Conservation (phyloP, 805 yeast genomes). For the Candida sanyiensis region DNA sequence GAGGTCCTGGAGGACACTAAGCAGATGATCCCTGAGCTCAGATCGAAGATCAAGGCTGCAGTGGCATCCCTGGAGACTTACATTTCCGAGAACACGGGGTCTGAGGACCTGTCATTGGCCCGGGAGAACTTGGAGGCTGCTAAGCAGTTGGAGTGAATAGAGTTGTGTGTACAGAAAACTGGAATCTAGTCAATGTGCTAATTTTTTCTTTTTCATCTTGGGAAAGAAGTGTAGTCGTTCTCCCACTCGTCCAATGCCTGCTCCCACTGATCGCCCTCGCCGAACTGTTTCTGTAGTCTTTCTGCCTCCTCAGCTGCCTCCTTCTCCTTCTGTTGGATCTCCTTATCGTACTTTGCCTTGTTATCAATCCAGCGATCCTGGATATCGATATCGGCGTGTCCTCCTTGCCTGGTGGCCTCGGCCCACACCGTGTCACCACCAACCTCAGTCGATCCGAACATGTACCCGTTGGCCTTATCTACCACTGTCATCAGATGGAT, state of each 20-base stretch:
- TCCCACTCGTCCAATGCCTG: constrained; percentile 57
- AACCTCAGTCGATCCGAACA: constrained; percentile 86
- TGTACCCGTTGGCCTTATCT: constrained; percentile 91
- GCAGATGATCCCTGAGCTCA: constrained; percentile 44
- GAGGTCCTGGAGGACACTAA: constrained; percentile 52
- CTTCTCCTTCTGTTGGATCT: constrained; percentile 43
- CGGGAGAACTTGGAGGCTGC: constrained; percentile 25
- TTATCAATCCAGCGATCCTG: constrained; percentile 95
- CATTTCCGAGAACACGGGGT: constrained; percentile 32
- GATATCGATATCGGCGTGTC: constrained; percentile 53
- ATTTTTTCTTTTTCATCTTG: constrained; percentile 8
- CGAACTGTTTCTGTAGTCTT: constrained; percentile 36
- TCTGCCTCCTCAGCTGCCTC: constrained; percentile 38
- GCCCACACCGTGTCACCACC: constrained; percentile 99
- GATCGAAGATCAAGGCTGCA: constrained; percentile 36
- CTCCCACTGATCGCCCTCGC: constrained; percentile 71
- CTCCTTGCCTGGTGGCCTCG: constrained; percentile 85
- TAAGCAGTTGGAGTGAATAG: constrained; percentile 21
- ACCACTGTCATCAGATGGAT: constrained; percentile 68
- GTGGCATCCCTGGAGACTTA: constrained; percentile 34
- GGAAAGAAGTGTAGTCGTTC: constrained; percentile 30
- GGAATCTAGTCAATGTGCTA: background rate
- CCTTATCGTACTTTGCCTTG: constrained; percentile 69
- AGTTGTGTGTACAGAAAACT: too few species aligned
- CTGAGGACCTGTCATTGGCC: constrained; percentile 28